phyloP scores from a whole-genome alignment of 768 basidiomycete species.

The Mycena alexandri region DNA sequence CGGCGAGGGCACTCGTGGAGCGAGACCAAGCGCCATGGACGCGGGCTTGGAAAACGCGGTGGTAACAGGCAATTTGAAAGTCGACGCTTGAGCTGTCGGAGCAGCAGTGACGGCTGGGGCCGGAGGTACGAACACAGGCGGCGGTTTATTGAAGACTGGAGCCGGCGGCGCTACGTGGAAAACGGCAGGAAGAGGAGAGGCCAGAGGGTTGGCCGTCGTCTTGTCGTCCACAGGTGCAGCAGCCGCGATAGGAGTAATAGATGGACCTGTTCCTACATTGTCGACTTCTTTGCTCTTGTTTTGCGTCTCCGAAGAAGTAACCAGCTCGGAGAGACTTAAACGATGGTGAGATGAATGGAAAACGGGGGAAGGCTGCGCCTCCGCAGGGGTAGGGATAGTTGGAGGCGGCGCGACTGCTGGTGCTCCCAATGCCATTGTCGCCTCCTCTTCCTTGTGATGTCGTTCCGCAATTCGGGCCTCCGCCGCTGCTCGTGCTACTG shows the following conservation, averaged over 20 bases:
- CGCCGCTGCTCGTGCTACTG: constrained; percentile 75
- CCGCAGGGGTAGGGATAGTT: not conserved
- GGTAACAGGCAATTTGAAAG: constrained; percentile 50
- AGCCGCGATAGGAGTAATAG: constrained; percentile 13
- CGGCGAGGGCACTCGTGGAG: constrained; percentile 48
- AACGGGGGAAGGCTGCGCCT: not conserved
- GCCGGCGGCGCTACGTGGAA: constrained; percentile 53
- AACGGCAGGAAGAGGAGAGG: constrained; percentile 61
- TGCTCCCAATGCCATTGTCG: constrained; percentile 33
- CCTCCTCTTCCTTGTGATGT: constrained; percentile 60
- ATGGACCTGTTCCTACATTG: constrained; percentile 30
- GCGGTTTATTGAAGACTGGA: constrained; percentile 72
- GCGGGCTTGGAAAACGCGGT: constrained; percentile 58
- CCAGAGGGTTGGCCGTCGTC: constrained; percentile 69
- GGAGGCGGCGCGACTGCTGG: constrained; percentile 19
- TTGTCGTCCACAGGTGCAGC: constrained; percentile 37
- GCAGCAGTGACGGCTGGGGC: constrained; percentile 38
- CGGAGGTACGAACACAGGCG: constrained; percentile 66
- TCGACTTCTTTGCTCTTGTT: constrained; percentile 49
- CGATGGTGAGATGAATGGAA: constrained; percentile 46
- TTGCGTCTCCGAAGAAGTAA: constrained; percentile 53
- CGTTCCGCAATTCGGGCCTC: constrained; percentile 79
- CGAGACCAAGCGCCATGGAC: constrained; percentile 61
- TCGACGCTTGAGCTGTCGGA: constrained; percentile 44
- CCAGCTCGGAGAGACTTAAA: constrained; percentile 74